Evolutionary conservation across 2,329 filamentous ascomycete genomes (phyloP), one percentile per base, ranked within the genome.

Genomic region (Nannizzia gypsea): DNA sequence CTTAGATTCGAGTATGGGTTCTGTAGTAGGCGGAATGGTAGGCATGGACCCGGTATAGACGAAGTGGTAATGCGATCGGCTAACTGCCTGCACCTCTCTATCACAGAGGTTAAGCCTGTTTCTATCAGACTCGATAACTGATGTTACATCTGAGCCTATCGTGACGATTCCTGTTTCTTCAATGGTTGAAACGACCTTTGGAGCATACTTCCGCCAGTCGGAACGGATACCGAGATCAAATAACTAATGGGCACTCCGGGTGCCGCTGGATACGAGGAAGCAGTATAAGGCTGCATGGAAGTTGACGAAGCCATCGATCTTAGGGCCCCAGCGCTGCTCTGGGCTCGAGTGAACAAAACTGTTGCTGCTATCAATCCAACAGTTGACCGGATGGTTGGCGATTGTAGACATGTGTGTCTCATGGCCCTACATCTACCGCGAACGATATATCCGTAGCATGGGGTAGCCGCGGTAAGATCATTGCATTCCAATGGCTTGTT

Each of bases 11-110:
- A 82, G 79, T 34, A 83, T 64, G 0, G 83, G 64, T 6, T 76
- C 72, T 0, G 79, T 80, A 0, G 64, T 68, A 0, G 64, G 0
- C 0, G 79, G 78, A 56, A 83, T 83, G 0, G 67, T 69, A 0
- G 74, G 73, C 0, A 75, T 71, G 59, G 82, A 76, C 0, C 81
- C 81, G 6, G 75, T 77, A 60, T 83, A 81, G 64, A 83, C 80
- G 67, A 72, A 76, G 57, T 73, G 72, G 3, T 66, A 66, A 57
- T 72, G 71, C 13, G 31, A 36, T 11, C 31, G 13, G 9, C 9
- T 36, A 8, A 36, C 31, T 36, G 31, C 31, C 31, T 36, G 31
- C 13, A 36, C 13, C 3, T 42, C 38, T 20, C 6, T 15, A 15
- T 15, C 13, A 6, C 38, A 15, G 38, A 42, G 15, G 15, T 42